Evolutionary conservation across 768 basidiomycete genomes (phyloP), one percentile per base, ranked within the genome.

Genomic region (Phaeolepiota aurea): DNA sequence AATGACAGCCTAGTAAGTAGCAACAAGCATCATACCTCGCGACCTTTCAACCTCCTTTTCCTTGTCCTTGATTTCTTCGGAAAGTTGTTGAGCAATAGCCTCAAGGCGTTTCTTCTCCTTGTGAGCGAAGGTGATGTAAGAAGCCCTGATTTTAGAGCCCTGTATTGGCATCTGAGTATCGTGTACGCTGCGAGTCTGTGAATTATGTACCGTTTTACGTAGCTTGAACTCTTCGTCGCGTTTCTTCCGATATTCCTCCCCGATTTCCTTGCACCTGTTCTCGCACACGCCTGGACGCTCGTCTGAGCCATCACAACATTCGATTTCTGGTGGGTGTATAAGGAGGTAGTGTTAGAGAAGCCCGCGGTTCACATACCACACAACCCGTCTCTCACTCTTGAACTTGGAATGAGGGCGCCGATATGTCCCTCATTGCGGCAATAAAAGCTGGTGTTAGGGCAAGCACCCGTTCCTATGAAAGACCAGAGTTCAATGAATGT

Each of bases 261-360:
- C 91, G 32, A 87, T 69, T 53, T 83, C 77, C 35, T 71, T 69
- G 57, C 96, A 99, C 2, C 62, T 64, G 57, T 96, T 80, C 23
- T 71, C 61, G 58, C 96, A 99, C 12, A 83, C 68, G 13, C 90
- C 90, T 7, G 75, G 60, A 18, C 68, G 72, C 63, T 99, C 96
- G 60, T 99, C 94, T 0, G 91, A 90, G 10, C 94, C 94, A 50
- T 99, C 94, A 54, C 94, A 99, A 52, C 94, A 99, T 55, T 89
- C 77, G 1, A 75, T 71, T 57, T 99, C 94, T 96, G 48, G 3
- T 14, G 3, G 12, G 9, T 9, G 3, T 15, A 35, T 65, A 31
- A 61, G 50, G 37, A 28, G 25, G 25, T 28, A 28, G n/a, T n/a
- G n/a, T n/a, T n/a, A n/a, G n/a, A n/a, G n/a, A n/a, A n/a, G n/a